A percentile compares a stretch with the other conserved stretches of the same genome.
Evolutionary conservation across 2,329 filamentous ascomycete genomes (phyloP).

Genomic region (Coniochaeta sp.): DNA sequence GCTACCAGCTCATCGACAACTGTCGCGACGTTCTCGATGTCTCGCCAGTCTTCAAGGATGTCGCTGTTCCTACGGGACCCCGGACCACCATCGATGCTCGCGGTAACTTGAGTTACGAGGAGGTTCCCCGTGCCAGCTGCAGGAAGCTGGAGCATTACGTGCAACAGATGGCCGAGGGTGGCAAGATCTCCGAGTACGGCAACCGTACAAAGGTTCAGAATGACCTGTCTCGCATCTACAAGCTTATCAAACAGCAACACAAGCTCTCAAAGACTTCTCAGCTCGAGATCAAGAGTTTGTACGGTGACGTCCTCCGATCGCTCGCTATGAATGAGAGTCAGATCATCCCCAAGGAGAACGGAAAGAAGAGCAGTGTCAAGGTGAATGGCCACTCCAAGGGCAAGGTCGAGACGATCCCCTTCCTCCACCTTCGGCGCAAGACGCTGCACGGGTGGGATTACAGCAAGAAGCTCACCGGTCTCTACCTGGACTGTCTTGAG

Average conservation of each 20-base stretch:
- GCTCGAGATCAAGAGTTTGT: conserved; percentile 91
- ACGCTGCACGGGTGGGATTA: conserved; percentile 95
- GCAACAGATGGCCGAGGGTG: conserved; percentile 95
- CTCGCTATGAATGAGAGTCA: conserved; percentile 97
- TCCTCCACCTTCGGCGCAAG: conserved; percentile 94
- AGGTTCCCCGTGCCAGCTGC: conserved; percentile 78
- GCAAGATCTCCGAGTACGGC: conserved; percentile 97
- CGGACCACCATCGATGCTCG: conserved; percentile 87
- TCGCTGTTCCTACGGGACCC: conserved; percentile 83
- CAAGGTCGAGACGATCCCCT: conserved; percentile 95
- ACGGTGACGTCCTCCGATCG: conserved; percentile 88
- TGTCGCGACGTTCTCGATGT: conserved; percentile 85
- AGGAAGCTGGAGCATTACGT: conserved; percentile 98
- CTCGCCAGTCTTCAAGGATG: conserved; percentile 92
- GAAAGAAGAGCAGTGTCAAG: conserved; percentile 50
- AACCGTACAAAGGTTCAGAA: conserved; percentile 98
- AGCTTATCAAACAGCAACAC: conserved; percentile 96
- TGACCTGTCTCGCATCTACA: conserved; percentile 91
- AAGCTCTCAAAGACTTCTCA: conserved; percentile 95
- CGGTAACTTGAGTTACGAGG: conserved; percentile 87
- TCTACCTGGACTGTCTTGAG: conserved; percentile 89
- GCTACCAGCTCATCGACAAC: conserved; percentile 90
- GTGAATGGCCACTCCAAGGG: conserved; percentile 61
- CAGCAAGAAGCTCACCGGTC: conserved; percentile 93
- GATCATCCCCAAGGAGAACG: conserved; percentile 83